Conservation (phyloP, 176 grass and related monocot species). For the Rhynchospora tenuis region DNA sequence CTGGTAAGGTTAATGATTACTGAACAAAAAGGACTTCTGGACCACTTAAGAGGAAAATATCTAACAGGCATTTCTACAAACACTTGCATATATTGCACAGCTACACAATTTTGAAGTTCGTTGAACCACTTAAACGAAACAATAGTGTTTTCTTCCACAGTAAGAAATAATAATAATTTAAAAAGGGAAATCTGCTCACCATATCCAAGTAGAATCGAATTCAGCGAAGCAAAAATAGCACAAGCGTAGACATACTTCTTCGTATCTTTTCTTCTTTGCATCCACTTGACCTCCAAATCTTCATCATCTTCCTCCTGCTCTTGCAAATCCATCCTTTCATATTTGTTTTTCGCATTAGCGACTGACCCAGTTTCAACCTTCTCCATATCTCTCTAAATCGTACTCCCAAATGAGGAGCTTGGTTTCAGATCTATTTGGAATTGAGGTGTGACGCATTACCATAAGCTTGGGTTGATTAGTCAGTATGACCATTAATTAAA, state of each 20-base stretch:
- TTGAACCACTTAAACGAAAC: not conserved
- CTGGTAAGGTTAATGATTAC: not conserved
- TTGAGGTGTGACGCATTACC: not conserved
- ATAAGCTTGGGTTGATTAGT: not conserved
- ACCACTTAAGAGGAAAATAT: not conserved
- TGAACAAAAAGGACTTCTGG: not conserved
- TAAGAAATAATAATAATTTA: not conserved
- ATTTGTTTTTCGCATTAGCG: constrained; percentile 20
- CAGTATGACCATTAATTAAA: not conserved
- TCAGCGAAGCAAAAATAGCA: constrained; percentile 73
- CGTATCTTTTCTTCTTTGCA: constrained; percentile 23
- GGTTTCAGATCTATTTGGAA: constrained; percentile 6
- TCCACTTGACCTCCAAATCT: constrained; percentile 32
- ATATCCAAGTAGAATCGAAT: constrained; percentile 76
- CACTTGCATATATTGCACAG: not conserved
- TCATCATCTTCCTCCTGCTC: constrained; percentile 39
- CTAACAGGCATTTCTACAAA: constrained; percentile 13
- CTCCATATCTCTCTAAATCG: not conserved
- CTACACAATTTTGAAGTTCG: not conserved
- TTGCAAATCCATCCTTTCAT: constrained; percentile 37
- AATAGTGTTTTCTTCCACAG: not conserved
- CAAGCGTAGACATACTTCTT: constrained; percentile 59
- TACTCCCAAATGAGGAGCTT: not conserved
- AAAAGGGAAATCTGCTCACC: constrained; percentile 29
- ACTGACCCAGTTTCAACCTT: constrained; percentile 26